Percentiles rank a stretch among this genome's conserved stretches.
phyloP scores from a whole-genome alignment of 345 rosid species.

The Lepidium sativum region DNA sequence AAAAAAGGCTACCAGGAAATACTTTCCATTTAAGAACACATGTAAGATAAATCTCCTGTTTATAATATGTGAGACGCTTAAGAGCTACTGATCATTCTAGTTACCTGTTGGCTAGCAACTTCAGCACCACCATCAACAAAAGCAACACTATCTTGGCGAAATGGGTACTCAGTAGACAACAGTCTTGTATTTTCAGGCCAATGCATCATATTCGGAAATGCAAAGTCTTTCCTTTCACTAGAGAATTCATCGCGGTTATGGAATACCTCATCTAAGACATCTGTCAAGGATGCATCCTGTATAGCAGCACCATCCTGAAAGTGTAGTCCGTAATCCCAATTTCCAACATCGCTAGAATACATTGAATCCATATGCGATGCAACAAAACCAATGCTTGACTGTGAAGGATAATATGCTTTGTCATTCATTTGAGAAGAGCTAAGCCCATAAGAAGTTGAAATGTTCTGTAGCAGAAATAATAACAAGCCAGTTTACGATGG shows the following conservation, averaged over 20 bases:
- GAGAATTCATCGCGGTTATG: conserved; percentile 37
- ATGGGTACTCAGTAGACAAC: conserved; percentile 15
- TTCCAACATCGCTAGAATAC: conserved; percentile 67
- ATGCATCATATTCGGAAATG: conserved; percentile 25
- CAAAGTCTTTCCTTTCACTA: conserved; percentile 27
- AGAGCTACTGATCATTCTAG: background rate
- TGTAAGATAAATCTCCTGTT: background rate
- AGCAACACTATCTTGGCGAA: conserved; percentile 15
- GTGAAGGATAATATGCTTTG: conserved; percentile 42
- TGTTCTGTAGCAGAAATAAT: conserved; percentile 29
- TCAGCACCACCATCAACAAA: conserved; percentile 17
- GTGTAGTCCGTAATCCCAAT: conserved; percentile 31
- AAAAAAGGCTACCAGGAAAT: background rate
- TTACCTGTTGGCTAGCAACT: conserved; percentile 41
- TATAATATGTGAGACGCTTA: background rate
- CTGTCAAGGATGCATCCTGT: conserved; percentile 43
- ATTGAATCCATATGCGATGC: conserved; percentile 40
- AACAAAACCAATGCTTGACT: conserved; percentile 29
- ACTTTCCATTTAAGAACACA: background rate
- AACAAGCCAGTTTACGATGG: background rate
- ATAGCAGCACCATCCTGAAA: conserved; percentile 53
- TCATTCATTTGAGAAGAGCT: conserved; percentile 29
- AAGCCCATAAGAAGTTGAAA: conserved; percentile 18
- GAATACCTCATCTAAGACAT: conserved; percentile 45
- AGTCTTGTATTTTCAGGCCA: conserved; percentile 9